Base-by-base conservation (phyloP, 768 basidiomycete genomes). In the Auricularia cornea region DNA sequence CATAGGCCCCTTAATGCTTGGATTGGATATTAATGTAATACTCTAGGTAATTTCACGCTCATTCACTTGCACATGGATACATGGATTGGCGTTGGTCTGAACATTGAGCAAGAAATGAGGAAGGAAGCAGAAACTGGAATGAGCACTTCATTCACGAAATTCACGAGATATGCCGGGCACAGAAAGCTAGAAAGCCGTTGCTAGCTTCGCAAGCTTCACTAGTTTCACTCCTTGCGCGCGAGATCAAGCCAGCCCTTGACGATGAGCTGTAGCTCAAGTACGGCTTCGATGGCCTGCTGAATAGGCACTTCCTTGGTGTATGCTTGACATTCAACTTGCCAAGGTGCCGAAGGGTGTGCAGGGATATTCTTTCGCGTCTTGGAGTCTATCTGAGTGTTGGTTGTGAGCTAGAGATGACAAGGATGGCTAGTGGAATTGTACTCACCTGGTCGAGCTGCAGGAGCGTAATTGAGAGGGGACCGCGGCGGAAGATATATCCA, bases 201-300 rank as follows among this genome's bases (percentile, higher is more conserved):
- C n/a, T n/a, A n/a, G n/a, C n/a, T n/a, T n/a, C n/a, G n/a, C n/a
- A n/a, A n/a, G n/a, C n/a, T n/a, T n/a, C n/a, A n/a, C n/a, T n/a
- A n/a, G n/a, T n/a, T n/a, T 74, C 71, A 92, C 66, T 92, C 90
- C 68, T 88, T 85, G 67, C 89, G 80, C 64, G 87, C 81, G 63
- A 93, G 78, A 72, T 92, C 91, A 54, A 93, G 75, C 62, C 92
- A 72, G 10, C 91, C 91, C 68, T 92, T 92, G 89, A 94, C 92
- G 54, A 92, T 78, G 16, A 84, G 76, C 70, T 93, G 92, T 12
- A 93, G 85, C 65, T 92, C 88, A 1, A 92, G 81, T 0, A 93
- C 86, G 2, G 87, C 87, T 20, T 91, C 86, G 32, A 90, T 84
- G 10, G 84, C 80, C 18, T 80, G 79, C 62, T 80, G 83, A n/a